Base-by-base conservation (phyloP, 108 stramenopile genomes). In the Cyclostephanos invisitatus region DNA sequence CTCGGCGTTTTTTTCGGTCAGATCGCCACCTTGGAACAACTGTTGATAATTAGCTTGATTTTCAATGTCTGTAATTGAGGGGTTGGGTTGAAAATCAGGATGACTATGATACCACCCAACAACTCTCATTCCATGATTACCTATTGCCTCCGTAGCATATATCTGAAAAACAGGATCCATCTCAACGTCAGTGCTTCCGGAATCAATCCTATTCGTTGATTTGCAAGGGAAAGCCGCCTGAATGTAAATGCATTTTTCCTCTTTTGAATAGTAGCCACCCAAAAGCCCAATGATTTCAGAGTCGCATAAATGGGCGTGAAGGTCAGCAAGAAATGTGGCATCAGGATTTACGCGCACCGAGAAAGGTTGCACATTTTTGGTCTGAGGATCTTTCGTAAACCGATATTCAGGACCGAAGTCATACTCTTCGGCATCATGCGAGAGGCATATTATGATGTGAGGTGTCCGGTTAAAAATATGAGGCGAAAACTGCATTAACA, bases 211-310 rank as follows among this genome's bases (percentile, higher is more conserved):
- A 40, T 62, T 47, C 0, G 78, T 83, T 25, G 84, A 61, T 21
- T 64, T 67, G 67, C 86, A 86, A 4, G 86, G 86, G 53, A 87
- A 89, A 10, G 84, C 73, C 32, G 83, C 85, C 56, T 87, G 86
- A 21, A 87, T 61, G 68, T 84, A 85, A 48, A 87, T 69, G 35
- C 59, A 75, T 62, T 74, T 70, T 48, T 70, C 68, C 42, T 58
- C 38, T 28, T 20, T 9, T n/a, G 83, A 70, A 70, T 77, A 85
- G 12, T 59, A 62, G 14, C 89, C 89, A 51, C 73, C 89, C 21
- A 89, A 67, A 38, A 89, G 69, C 9, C 89, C 89, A 18, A 89
- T 89, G 44, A 89, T 83, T 73, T 89, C 89, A 28, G 81, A 67
- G 10, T 62, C 68, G n/a, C 65, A 73, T n/a, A 89, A 38, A 55